A percentile compares a stretch with the other conserved stretches of the same genome.
Conservation (phyloP, 2,329 filamentous ascomycete species). For the Rutstroemia sp. region DNA sequence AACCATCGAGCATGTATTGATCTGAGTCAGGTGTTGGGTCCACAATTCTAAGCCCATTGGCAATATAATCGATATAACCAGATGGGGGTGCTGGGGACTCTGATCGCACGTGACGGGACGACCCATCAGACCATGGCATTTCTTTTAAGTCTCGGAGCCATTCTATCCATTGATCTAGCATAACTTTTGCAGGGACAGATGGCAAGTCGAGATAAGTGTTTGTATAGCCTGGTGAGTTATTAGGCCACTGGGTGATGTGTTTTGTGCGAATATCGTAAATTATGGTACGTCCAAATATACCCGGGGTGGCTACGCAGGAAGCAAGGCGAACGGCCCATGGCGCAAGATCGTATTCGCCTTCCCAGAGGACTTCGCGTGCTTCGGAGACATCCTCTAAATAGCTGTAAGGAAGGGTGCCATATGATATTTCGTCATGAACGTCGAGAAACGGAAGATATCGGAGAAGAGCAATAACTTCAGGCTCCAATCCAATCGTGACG, state of each 20-base stretch:
- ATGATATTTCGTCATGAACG: neutral
- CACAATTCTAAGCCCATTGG: neutral
- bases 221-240: neutral
- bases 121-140: neutral
- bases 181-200: neutral
- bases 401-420: neutral
- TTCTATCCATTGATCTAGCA: slow-evolving; percentile 1
- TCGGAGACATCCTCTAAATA: neutral
- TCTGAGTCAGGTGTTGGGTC: neutral
- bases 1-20: neutral
- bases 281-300: neutral
- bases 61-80: neutral
- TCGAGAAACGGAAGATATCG: neutral
- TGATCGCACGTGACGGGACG: neutral
- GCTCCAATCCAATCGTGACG: slow-evolving; percentile 1
- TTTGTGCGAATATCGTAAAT: neutral
- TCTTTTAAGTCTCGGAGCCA: neutral
- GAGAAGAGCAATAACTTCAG: slow-evolving; percentile 1
- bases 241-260: neutral
- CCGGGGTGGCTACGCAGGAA: neutral
- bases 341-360: slow-evolving; percentile 1
- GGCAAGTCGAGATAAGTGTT: neutral
- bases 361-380: neutral
- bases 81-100: neutral
- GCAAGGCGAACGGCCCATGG: neutral